Conservation (phyloP, 208 protist species). For the Trypanosoma scelopori region DNA sequence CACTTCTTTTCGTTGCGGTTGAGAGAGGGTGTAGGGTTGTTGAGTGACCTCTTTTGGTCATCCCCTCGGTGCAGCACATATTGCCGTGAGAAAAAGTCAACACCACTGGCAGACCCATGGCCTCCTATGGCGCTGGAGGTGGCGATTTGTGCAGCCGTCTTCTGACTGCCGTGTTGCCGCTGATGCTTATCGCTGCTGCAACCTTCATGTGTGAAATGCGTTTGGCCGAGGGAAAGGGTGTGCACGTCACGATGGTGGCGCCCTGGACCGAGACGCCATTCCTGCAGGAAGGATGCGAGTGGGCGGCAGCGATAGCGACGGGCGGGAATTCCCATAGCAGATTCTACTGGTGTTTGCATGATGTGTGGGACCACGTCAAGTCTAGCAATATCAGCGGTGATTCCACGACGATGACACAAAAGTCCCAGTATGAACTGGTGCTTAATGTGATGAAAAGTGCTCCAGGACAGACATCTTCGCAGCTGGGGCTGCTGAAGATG, state of each 20-base stretch:
- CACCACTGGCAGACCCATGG: background rate
- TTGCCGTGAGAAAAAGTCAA: too few relatives aligned
- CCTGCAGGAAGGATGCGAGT: constrained; percentile 69
- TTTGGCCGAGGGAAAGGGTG: constrained; percentile 31
- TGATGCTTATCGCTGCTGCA: constrained; percentile 7
- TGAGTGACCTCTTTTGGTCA: too few relatives aligned
- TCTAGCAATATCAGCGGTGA: constrained; percentile 17
- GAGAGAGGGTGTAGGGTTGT: too few relatives aligned
- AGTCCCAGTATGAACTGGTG: constrained; percentile 34
- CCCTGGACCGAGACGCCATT: constrained; percentile 68
- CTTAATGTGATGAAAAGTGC: constrained; percentile 17
- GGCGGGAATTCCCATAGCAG: background rate
- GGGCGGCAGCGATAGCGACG: constrained; percentile 19
- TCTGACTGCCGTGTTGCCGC: background rate
- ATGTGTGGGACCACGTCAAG: constrained; percentile 28
- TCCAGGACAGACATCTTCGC: constrained; percentile 3
- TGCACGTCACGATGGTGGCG: constrained; percentile 46
- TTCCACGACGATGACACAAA: constrained; percentile 30
- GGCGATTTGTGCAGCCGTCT: background rate
- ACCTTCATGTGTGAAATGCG: background rate
- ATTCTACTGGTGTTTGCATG: constrained; percentile 54
- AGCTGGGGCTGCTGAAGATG: constrained; percentile 32
- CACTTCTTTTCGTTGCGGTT: too few relatives aligned
- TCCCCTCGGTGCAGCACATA: too few relatives aligned
- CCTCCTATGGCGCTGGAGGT: background rate